A percentile compares a stretch with the other conserved stretches of the same genome.
Evolutionary conservation across 352 stramenopile species (phyloP).

Genomic region (Globisporangium cederbergense): DNA sequence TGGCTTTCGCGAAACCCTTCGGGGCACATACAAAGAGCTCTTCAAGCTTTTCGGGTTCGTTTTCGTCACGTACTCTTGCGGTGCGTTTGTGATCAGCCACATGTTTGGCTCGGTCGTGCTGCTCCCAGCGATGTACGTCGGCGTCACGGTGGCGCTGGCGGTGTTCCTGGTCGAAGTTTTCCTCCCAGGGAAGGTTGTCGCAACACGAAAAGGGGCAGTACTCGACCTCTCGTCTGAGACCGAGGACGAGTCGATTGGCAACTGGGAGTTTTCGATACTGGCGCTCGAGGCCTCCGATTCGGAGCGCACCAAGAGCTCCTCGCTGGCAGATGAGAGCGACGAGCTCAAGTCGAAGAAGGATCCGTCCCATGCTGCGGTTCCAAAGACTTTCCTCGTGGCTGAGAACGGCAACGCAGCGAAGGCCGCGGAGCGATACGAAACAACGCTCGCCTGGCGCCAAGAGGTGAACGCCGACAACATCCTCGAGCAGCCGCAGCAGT

Average conservation of each 20-base stretch:
- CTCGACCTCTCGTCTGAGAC: not conserved
- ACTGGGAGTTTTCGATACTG: constrained; percentile 66
- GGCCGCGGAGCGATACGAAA: constrained; percentile 54
- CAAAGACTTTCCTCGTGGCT: constrained; percentile 56
- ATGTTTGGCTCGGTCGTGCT: constrained; percentile 48
- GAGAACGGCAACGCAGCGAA: constrained; percentile 68
- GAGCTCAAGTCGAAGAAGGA: constrained; percentile 13
- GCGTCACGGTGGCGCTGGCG: constrained; percentile 29
- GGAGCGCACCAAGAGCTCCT: constrained; percentile 27
- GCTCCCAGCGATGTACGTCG: constrained; percentile 52
- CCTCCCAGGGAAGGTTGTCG: constrained; percentile 45
- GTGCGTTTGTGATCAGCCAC: constrained; percentile 46
- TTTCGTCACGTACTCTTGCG: constrained; percentile 46
- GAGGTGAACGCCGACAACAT: constrained; percentile 70
- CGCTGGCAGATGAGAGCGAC: not conserved
- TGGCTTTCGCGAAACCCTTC: constrained; percentile 44
- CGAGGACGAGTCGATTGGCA: constrained; percentile 27
- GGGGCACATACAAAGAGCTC: constrained; percentile 59
- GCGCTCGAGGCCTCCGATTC: constrained; percentile 56
- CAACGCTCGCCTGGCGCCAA: constrained; percentile 71
- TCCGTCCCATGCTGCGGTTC: constrained; percentile 13
- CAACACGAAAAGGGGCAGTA: constrained; percentile 23
- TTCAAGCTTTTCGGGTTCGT: constrained; percentile 60
- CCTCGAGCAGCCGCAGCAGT: constrained; percentile 47
- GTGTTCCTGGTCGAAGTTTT: constrained; percentile 65